A percentile compares a stretch with the other conserved stretches of the same genome.
These are phyloP conservation scores for Ilyonectria mors-panacis DNA, from an alignment of 2,329 filamentous ascomycete species.

Conservation along the genomic window DNA sequence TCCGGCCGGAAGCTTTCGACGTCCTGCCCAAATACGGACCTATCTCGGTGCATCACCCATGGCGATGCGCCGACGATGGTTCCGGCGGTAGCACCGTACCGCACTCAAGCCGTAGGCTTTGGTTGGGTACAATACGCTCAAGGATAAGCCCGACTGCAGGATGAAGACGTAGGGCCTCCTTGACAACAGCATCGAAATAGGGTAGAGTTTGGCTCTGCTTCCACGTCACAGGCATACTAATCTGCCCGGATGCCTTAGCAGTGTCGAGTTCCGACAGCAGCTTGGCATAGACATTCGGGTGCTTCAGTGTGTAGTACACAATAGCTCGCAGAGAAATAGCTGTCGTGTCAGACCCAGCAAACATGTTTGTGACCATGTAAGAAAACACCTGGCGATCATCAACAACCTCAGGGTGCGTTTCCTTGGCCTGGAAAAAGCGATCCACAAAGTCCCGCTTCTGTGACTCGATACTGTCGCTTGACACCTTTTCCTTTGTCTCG, in stretches of 20 bases:
- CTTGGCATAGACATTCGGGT: constrained; percentile 24
- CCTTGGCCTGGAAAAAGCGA: constrained; percentile 39
- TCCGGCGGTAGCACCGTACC: constrained; percentile 6
- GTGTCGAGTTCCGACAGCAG: constrained; percentile 33
- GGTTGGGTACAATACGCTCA: constrained; percentile 16
- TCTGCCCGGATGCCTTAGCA: constrained; percentile 4
- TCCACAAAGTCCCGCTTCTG: constrained; percentile 30
- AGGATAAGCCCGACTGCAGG: constrained; percentile 22
- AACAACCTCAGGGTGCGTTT: constrained; percentile 34
- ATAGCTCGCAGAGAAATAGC: constrained; percentile 39
- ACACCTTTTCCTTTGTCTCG: constrained; percentile 24
- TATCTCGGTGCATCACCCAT: constrained; percentile 18
- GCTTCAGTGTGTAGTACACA: constrained; percentile 35
- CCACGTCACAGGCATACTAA: constrained; percentile 9
- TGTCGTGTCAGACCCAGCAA: constrained; percentile 39
- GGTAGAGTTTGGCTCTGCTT: constrained; percentile 6
- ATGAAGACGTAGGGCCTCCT: constrained; percentile 26
- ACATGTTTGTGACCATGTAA: constrained; percentile 41
- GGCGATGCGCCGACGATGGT: constrained; percentile 18
- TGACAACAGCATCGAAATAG: constrained; percentile 27
- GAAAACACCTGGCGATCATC: constrained; percentile 40
- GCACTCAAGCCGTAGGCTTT: constrained; percentile 11
- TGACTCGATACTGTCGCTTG: background rate
- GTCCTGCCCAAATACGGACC: constrained; percentile 2
- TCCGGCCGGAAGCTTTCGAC: constrained; percentile 11